A percentile compares a stretch with the other conserved stretches of the same genome.
Evolutionary conservation across 768 basidiomycete species (phyloP).

Genomic region (Gymnopilus junonius): DNA sequence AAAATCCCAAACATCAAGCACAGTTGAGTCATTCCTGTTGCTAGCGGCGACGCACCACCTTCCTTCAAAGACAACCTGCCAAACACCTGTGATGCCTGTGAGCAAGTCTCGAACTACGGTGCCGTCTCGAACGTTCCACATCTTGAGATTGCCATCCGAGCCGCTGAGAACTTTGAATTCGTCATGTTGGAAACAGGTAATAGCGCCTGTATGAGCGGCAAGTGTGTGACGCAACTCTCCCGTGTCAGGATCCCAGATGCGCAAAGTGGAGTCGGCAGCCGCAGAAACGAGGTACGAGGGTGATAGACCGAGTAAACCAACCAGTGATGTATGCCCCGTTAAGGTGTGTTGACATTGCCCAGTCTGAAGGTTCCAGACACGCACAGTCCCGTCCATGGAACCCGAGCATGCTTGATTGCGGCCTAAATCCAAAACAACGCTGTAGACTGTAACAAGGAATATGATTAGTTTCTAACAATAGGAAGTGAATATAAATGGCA

Average conservation of each 20-base stretch:
- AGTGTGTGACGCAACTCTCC: constrained; percentile 83
- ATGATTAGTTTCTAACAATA: not conserved
- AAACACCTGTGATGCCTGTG: constrained; percentile 92
- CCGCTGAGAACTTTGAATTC: constrained; percentile 97
- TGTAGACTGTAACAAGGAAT: constrained; percentile 69
- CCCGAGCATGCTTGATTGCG: constrained; percentile 95
- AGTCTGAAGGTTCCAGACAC: constrained; percentile 88
- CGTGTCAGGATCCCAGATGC: constrained; percentile 91
- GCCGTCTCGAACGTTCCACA: constrained; percentile 96
- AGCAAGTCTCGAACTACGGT: constrained; percentile 85
- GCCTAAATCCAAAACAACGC: constrained; percentile 85
- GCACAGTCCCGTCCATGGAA: constrained; percentile 97
- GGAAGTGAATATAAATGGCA: constrained; percentile 10
- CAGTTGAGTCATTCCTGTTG: constrained; percentile 76
- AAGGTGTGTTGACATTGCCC: constrained; percentile 83
- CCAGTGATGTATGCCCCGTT: constrained; percentile 92
- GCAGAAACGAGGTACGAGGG: constrained; percentile 92
- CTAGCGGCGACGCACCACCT: constrained; percentile 95
- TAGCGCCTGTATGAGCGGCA: constrained; percentile 93
- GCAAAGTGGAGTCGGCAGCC: constrained; percentile 93
- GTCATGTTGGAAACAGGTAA: constrained; percentile 99
- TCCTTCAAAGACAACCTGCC: constrained; percentile 97
- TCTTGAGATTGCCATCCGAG: constrained; percentile 94
- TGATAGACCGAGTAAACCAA: constrained; percentile 90
- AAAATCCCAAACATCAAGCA: constrained; percentile 92